Percentiles rank a stretch among this genome's conserved stretches.
Conservation (phyloP, 495 filamentous ascomycete genomes). For the Penicillium argentinense region DNA sequence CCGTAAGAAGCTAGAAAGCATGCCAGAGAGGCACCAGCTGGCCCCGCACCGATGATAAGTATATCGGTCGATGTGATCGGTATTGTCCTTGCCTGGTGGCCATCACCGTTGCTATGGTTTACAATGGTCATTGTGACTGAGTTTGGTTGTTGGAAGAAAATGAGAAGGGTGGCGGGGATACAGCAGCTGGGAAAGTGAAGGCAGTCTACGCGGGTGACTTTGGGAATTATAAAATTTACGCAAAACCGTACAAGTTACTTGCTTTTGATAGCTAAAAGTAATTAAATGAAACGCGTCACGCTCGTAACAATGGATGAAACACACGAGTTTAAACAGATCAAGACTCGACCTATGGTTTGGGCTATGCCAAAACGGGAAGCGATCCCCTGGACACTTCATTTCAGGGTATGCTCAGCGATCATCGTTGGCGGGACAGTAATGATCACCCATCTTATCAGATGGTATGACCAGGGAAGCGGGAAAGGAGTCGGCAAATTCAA, state of each 20-base stretch:
- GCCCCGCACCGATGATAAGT: conserved; percentile 57
- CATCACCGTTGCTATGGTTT: conserved; percentile 6
- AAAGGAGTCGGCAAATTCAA: conserved; percentile 2
- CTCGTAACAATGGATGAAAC: conserved; percentile 2
- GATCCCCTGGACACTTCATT: background rate
- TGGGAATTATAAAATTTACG: background rate
- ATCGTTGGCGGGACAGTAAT: conserved; percentile 9
- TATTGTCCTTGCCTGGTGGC: background rate
- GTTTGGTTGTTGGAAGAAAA: background rate
- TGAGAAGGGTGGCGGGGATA: background rate
- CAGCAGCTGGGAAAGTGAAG: background rate
- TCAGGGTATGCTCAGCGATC: too few species aligned
- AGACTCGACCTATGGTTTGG: background rate
- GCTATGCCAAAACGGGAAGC: background rate
- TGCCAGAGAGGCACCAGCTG: conserved; percentile 54
- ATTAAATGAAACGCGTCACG: background rate
- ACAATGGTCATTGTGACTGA: conserved; percentile 11
- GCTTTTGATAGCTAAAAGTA: background rate
- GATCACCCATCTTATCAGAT: conserved; percentile 21
- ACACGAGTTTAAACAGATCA: conserved; percentile 7
- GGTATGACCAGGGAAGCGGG: background rate
- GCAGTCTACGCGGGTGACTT: background rate
- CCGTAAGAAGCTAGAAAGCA: conserved; percentile 55
- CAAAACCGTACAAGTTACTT: background rate
- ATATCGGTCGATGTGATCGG: conserved; percentile 34